Evolutionary conservation across 169 alveolate species (phyloP).

Genomic region (Plasmodium sp.): DNA sequence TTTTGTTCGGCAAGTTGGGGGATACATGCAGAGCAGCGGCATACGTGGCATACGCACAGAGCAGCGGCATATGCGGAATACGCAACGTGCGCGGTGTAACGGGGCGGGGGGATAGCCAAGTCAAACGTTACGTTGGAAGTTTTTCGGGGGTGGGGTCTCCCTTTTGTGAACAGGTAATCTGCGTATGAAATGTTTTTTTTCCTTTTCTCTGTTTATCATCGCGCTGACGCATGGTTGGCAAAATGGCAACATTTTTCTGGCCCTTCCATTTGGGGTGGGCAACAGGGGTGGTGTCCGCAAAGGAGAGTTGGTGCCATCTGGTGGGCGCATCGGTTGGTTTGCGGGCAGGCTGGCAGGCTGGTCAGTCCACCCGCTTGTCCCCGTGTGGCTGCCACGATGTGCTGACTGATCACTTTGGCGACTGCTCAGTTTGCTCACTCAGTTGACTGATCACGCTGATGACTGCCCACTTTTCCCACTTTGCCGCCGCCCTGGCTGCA

Average conservation of each 20-base stretch:
- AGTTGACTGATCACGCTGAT: too few relatives aligned
- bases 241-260: neutral
- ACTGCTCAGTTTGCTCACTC: too few relatives aligned
- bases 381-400: neutral
- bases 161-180: neutral
- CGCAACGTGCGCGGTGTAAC: neutral
- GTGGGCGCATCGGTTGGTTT: neutral
- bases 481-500: neutral
- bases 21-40: neutral
- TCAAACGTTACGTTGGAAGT: neutral
- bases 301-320: neutral
- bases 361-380: neutral
- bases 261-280: neutral
- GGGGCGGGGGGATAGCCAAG: neutral
- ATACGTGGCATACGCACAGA: too few relatives aligned
- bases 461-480: neutral
- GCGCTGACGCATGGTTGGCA: neutral
- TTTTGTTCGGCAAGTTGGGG: neutral
- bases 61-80: neutral
- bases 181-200: neutral
- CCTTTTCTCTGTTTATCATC: neutral
- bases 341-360: neutral
- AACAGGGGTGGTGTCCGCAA: neutral
- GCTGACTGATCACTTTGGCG: neutral
- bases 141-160: neutral